Conservation (phyloP, 106 monocot genomes). For the Posidonia australis region DNA sequence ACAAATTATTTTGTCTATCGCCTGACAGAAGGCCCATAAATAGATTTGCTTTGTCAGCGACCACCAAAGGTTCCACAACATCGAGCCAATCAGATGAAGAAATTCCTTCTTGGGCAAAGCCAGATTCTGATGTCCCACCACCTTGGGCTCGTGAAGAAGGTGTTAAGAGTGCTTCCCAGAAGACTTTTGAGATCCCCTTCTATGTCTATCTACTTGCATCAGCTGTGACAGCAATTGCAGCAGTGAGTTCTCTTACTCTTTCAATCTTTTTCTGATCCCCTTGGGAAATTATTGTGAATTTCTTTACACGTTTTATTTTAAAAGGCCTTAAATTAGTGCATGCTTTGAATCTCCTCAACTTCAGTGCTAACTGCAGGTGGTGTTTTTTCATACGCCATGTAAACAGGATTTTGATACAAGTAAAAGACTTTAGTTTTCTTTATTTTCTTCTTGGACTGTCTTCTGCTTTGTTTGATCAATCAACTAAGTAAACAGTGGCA, state of each 20-base stretch:
- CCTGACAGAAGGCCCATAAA: background rate
- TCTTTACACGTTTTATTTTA: too few species aligned
- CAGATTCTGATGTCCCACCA: conserved; percentile 77
- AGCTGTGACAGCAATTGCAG: conserved; percentile 75
- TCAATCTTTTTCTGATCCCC: background rate
- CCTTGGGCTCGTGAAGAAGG: conserved; percentile 73
- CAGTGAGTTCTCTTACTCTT: conserved; percentile 29
- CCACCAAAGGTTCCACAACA: conserved; percentile 50
- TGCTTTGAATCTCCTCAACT: too few species aligned
- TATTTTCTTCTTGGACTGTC: too few species aligned
- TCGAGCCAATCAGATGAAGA: conserved; percentile 59
- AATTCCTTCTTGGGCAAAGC: conserved; percentile 77
- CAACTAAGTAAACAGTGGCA: background rate
- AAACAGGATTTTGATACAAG: too few species aligned
- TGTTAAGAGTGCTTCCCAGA: conserved; percentile 18
- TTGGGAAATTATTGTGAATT: background rate
- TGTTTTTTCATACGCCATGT: too few species aligned
- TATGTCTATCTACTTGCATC: conserved; percentile 74
- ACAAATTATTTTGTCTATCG: background rate
- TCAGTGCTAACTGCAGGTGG: too few species aligned
- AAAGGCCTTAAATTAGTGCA: too few species aligned
- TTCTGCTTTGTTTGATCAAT: too few species aligned
- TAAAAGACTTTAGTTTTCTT: too few species aligned
- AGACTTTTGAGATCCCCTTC: conserved; percentile 53
- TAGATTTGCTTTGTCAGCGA: conserved; percentile 30